Conservation (phyloP, 331 rosid genomes). For the Prunus yedoensis region DNA sequence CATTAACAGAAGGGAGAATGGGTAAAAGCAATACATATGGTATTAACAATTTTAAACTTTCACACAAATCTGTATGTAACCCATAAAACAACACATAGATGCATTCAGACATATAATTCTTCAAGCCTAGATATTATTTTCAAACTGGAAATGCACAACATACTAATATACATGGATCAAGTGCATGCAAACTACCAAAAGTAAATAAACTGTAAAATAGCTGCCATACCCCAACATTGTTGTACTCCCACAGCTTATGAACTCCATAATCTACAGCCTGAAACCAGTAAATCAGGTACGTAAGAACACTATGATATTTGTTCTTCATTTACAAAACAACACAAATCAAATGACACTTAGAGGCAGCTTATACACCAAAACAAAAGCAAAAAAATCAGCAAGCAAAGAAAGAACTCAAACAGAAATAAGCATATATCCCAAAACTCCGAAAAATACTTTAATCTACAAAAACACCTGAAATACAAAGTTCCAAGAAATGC, state of each 20-base stretch:
- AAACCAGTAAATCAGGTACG: slow-evolving; percentile 16
- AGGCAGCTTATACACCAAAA: not conserved
- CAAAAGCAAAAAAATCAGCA: not conserved
- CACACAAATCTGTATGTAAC: not conserved
- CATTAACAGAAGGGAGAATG: not conserved
- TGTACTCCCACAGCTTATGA: slow-evolving; percentile 82
- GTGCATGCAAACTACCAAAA: not conserved
- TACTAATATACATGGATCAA: not conserved
- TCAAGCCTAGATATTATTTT: not conserved
- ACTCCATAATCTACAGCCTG: slow-evolving; percentile 98
- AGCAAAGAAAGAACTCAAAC: not conserved
- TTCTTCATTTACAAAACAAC: not conserved
- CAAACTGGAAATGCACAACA: not conserved
- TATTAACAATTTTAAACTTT: not conserved
- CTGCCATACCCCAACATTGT: slow-evolving; percentile 77
- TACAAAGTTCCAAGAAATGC: not conserved
- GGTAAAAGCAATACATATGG: not conserved
- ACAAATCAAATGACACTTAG: not conserved
- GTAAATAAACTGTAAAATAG: not conserved
- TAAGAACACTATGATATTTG: not conserved
- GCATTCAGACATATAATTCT: no score
- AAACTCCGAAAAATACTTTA: not conserved
- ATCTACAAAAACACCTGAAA: not conserved
- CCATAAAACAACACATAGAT: not conserved
- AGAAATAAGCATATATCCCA: not conserved